Evolutionary conservation across 1,139 yeast genomes (phyloP).

Genomic region (Kodamaea ohmeri): DNA sequence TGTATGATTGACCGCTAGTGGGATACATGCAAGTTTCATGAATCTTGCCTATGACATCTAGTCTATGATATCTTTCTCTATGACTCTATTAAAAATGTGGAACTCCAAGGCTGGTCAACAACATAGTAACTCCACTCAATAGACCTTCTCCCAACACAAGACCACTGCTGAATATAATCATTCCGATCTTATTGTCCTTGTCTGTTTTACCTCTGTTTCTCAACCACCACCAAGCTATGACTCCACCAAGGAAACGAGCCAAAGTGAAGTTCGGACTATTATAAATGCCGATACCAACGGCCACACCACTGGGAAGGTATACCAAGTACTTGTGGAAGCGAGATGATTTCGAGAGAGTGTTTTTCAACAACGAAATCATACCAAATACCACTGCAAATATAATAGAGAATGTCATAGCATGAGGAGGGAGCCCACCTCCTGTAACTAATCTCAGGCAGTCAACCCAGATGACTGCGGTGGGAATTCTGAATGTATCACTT

Average conservation of each 20-base stretch:
- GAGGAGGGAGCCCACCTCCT: slow-evolving; percentile 85
- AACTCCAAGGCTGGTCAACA: slow-evolving; percentile 62
- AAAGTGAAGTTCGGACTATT: slow-evolving; percentile 91
- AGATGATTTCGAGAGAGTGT: slow-evolving; percentile 42
- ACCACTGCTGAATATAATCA: slow-evolving; percentile 90
- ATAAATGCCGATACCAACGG: slow-evolving; percentile 95
- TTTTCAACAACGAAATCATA: slow-evolving; percentile 62
- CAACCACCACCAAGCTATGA: slow-evolving; percentile 64
- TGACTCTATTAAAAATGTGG: slow-evolving; percentile 32
- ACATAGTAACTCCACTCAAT: slow-evolving; percentile 77
- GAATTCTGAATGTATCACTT: slow-evolving; percentile 73
- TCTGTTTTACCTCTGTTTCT: slow-evolving; percentile 26
- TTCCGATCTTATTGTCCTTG: slow-evolving; percentile 48
- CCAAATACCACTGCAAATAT: slow-evolving; percentile 69
- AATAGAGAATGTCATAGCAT: slow-evolving; percentile 64
- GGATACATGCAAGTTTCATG: no score
- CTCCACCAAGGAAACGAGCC: slow-evolving; percentile 89
- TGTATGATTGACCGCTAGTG: no score
- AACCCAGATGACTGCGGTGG: slow-evolving; percentile 95
- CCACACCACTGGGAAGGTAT: slow-evolving; percentile 89
- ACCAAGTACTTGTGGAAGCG: slow-evolving; percentile 42
- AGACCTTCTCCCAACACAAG: slow-evolving; percentile 92
- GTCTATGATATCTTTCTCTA: not conserved
- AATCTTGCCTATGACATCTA: no score
- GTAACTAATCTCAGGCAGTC: slow-evolving; percentile 93